Evolutionary conservation across 192 early-diverging fungal species (phyloP), one percentile per base, ranked within the genome.

Genomic region (Coemansia reversa): DNA sequence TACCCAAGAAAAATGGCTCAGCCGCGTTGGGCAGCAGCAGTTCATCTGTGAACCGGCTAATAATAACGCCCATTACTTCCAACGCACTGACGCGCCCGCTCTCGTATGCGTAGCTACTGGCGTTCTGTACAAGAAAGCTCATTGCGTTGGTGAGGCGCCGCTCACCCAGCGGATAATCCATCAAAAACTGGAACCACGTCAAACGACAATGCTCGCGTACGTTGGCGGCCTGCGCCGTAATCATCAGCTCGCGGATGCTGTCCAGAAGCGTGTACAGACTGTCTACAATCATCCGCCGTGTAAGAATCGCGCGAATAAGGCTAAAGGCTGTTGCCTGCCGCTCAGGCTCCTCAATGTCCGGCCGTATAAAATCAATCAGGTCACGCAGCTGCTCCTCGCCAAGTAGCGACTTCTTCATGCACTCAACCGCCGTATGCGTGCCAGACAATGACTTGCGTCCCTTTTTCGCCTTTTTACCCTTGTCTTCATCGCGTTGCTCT

Each of bases 191-290:
- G 62, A 95, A 86, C 67, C 89, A 88, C 4, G 88, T 85, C 33
- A 86, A 79, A 7, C 95, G 90, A 54, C 92, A 95, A 47, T 91
- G 79, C 61, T 96, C 92, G 33, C 95, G 89, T 24, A 91, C 84
- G 52, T 91, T 85, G 4, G 66, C 74, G 12, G 83, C 80, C 76
- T 97, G 95, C 51, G 87, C 90, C 0, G 94, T 93, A 33, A 99
- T 86, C 88, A 98, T 91, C 62, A 94, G 85, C 62, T 86, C 71
- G 22, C 87, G 72, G 29, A 98, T 81, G n/a, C 72, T 77, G 58
- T 89, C 89, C 88, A 98, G 90, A n/a, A 97, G 70, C 60, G 96
- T 93, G 71, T 98, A 99, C 57, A 99, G 83, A 66, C 94, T 93
- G 9, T 91, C 89, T 32, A 89, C 88, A 28, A 97, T 81, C 67